Conservation (phyloP, 345 rosid species). For the Camelina laxa region DNA sequence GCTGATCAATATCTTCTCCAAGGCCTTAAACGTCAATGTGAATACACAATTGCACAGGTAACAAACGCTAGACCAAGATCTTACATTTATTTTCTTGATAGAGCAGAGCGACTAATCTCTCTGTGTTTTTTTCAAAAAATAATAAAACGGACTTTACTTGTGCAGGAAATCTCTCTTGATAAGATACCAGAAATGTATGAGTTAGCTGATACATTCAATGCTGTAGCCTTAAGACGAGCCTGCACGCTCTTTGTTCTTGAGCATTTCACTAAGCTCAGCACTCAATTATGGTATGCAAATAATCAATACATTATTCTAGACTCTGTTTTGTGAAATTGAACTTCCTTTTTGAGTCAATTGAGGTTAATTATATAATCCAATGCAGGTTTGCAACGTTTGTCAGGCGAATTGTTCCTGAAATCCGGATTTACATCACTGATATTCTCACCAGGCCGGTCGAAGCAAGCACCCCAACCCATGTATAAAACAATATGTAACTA, state of each 20-base stretch:
- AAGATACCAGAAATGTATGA: slow-evolving; percentile 68
- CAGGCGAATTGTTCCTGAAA: slow-evolving; percentile 58
- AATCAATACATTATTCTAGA: neutral
- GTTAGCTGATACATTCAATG: slow-evolving; percentile 68
- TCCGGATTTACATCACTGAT: slow-evolving; percentile 49
- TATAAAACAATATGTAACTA: slow-evolving; percentile 33
- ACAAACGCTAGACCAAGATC: neutral
- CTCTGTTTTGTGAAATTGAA: neutral
- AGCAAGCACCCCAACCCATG: slow-evolving; percentile 34
- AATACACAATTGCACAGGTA: slow-evolving; percentile 73
- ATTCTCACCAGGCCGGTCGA: slow-evolving; percentile 49
- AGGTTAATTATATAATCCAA: neutral
- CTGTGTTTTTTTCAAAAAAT: neutral
- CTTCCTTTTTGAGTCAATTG: neutral
- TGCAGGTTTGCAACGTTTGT: slow-evolving; percentile 60
- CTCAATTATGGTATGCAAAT: slow-evolving; percentile 60
- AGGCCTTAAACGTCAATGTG: slow-evolving; percentile 76
- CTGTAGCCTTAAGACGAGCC: slow-evolving; percentile 58
- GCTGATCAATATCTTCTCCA: slow-evolving; percentile 84
- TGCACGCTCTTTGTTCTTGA: slow-evolving; percentile 68
- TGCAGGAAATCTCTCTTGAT: slow-evolving; percentile 63
- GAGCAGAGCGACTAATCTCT: neutral
- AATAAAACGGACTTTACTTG: neutral
- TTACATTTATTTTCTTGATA: neutral
- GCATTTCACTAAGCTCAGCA: slow-evolving; percentile 57